Conservation (phyloP, 495 filamentous ascomycete species). For the Parathielavia appendiculata region DNA sequence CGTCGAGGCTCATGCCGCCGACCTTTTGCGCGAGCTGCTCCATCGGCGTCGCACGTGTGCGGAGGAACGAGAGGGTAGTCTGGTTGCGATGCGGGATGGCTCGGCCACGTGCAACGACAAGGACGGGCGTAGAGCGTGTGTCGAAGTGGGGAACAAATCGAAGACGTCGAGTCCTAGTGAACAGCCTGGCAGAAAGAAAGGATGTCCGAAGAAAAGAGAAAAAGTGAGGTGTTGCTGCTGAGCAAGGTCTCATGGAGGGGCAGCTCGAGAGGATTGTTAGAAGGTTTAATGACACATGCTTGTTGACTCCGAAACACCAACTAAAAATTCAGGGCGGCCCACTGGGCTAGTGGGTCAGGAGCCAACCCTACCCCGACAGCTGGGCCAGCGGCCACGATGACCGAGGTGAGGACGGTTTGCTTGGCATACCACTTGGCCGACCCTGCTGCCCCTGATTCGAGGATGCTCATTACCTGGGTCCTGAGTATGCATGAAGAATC, state of each 20-base stretch:
- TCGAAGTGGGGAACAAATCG: slow-evolving; percentile 13
- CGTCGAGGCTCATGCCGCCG: slow-evolving; percentile 36
- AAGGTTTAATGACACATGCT: neutral
- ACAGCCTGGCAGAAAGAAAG: slow-evolving; percentile 12
- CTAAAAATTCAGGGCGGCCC: slow-evolving; percentile 4
- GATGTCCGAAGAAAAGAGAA: slow-evolving; percentile 23
- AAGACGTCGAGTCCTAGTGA: slow-evolving; percentile 16
- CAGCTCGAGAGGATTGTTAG: neutral
- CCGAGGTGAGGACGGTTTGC: too few relatives aligned
- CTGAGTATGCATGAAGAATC: neutral
- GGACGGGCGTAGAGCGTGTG: slow-evolving; percentile 14
- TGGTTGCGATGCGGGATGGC: slow-evolving; percentile 8
- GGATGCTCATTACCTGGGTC: neutral
- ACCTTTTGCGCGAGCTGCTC: slow-evolving; percentile 38
- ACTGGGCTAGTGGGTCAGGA: too few relatives aligned
- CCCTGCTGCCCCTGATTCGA: too few relatives aligned
- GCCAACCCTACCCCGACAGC: too few relatives aligned
- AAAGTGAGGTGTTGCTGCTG: slow-evolving; percentile 6
- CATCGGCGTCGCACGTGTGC: slow-evolving; percentile 28
- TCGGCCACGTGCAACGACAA: slow-evolving; percentile 21
- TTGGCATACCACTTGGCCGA: too few relatives aligned
- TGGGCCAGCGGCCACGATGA: too few relatives aligned
- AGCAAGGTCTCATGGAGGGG: slow-evolving; percentile 22
- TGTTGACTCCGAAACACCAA: slow-evolving; percentile 11
- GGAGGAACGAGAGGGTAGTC: slow-evolving; percentile 6